Evolutionary conservation across 768 basidiomycete species (phyloP), one percentile per base, ranked within the genome.

Genomic region (Tricholoma terreum): DNA sequence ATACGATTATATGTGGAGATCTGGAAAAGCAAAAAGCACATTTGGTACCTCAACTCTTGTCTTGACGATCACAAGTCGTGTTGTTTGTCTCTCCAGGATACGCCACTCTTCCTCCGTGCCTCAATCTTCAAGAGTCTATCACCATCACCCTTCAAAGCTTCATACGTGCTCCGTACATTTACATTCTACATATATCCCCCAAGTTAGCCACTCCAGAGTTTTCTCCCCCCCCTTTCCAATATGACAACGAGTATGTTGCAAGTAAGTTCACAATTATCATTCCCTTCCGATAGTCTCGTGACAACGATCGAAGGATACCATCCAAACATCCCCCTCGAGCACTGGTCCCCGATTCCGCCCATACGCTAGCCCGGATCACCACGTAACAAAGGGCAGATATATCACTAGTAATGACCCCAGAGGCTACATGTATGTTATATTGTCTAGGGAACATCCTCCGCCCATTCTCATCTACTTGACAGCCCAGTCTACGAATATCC

Each of bases 401-500:
- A 94, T 93, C 68, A 94, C 91, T 27, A 89, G 87, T 73, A 93
- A 92, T 65, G 92, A 94, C 75, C 87, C 90, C 22, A 77, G 91
- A 65, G 91, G 91, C 14, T 94, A 93, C 73, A 92, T 94, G 91
- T 93, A 56, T 63, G 88, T 59, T 35, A 4, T 38, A 21, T n/a
- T 5, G 7, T 3, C 2, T 15, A 48, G 19, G 15, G 8, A 19
- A 49, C 33, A 21, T 33, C 8, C 15, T 48, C 1, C 9, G 24
- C 8, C 10, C 24, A 52, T 33, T 50, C 42, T 21, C 15, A 35
- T 8, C 30, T 17, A 10, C 19, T 35, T n/a, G 21, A 33, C 58
- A 84, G 92, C 54, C 90, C 91, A 11, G 92, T 94, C 10, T 94
- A 90, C 66, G 92, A 94, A 69, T 94, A 93, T 65, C 90, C 90